Conservation (phyloP, 805 yeast species). For the Metschnikowia henanensis region DNA sequence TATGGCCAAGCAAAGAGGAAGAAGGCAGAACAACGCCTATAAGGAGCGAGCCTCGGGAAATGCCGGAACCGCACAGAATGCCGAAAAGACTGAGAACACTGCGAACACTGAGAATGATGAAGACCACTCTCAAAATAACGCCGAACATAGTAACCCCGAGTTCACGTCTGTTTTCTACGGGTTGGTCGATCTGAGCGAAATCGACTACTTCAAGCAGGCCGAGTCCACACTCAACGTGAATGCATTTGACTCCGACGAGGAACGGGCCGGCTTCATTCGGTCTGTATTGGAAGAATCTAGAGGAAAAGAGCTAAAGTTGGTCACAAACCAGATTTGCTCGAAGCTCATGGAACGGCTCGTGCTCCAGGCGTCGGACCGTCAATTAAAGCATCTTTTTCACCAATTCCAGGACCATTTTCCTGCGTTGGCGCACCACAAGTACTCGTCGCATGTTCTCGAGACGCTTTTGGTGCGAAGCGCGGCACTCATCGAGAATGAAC, state of each 20-base stretch:
- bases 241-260: conserved; percentile 74
- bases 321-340: conserved; percentile 93
- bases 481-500: conserved; percentile 70
- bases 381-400: conserved; percentile 62
- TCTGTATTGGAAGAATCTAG: conserved; percentile 82
- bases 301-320: conserved; percentile 89
- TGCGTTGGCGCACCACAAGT: conserved; percentile 81
- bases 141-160: conserved; percentile 20
- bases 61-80: neutral
- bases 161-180: conserved; percentile 68
- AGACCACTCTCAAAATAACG: neutral
- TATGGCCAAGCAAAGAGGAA: conserved; percentile 40
- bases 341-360: conserved; percentile 86
- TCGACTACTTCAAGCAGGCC: conserved; percentile 91
- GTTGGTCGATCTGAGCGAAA: conserved; percentile 75
- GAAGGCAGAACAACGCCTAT: conserved; percentile 37
- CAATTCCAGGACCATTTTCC: conserved; percentile 73
- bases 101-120: conserved; percentile 3
- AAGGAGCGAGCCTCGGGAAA: conserved; percentile 20
- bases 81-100: conserved; percentile 2
- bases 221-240: conserved; percentile 82
- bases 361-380: conserved; percentile 60
- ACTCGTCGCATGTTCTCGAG: conserved; percentile 91
- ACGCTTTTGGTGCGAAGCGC: conserved; percentile 78
- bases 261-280: conserved; percentile 65